Conservation (phyloP, 169 alveolate species). For the Plasmodium malariae region DNA sequence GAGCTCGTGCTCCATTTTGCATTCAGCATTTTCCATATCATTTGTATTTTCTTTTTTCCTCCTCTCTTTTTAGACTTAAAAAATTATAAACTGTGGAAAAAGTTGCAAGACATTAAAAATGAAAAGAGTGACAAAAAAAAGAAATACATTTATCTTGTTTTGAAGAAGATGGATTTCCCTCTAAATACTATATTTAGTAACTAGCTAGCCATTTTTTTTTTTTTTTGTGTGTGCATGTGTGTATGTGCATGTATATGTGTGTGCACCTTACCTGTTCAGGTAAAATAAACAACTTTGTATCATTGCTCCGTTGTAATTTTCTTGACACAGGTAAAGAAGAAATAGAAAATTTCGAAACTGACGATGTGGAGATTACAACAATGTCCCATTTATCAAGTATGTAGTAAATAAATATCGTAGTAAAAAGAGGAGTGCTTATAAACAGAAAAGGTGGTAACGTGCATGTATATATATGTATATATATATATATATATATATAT, state of each 20-base stretch:
- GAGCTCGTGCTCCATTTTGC: too few relatives aligned
- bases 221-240: too few relatives aligned
- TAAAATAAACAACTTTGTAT: too few relatives aligned
- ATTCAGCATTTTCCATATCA: too few relatives aligned
- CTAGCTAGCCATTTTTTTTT: not conserved
- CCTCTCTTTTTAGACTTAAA: constrained; percentile 24
- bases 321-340: constrained; percentile 28
- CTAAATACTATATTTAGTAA: constrained; percentile 47
- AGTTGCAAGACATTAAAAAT: constrained; percentile 57
- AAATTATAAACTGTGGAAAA: constrained; percentile 64
- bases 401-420: too few relatives aligned
- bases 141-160: constrained; percentile 39
- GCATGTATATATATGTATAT: not conserved
- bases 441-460: not conserved
- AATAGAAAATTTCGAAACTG: constrained; percentile 26
- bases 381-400: constrained; percentile 63
- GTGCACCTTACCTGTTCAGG: too few relatives aligned
- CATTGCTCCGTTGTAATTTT: too few relatives aligned
- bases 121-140: constrained; percentile 69
- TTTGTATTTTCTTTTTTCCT: not conserved
- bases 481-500: not conserved
- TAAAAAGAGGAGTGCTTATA: too few relatives aligned
- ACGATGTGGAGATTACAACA: constrained; percentile 50
- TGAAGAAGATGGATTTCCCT: constrained; percentile 64
- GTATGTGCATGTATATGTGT: too few relatives aligned